Base-by-base conservation (phyloP, 2,329 filamentous ascomycete species). In the Malbranchea cinnamomea region DNA sequence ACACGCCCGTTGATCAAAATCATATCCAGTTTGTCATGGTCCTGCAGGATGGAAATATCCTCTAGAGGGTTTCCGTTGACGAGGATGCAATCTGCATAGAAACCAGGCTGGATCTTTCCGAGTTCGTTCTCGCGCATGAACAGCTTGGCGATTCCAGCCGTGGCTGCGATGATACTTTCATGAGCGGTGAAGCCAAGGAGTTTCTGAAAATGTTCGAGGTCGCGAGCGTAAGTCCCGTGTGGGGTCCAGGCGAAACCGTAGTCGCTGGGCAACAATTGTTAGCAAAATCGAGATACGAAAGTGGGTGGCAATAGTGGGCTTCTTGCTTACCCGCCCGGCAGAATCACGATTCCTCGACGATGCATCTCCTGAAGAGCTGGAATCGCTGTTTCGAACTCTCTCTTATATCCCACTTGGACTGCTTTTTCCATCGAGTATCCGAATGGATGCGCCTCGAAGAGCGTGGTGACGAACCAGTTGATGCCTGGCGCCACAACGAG, bases 231-330 rank as follows among this genome's bases (percentile, higher is more conserved):
- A 0, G 60, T 62, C 5, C 61, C 60, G 24, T 65, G 60, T 0
- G 59, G 60, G 1, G 56, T 57, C 60, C 59, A 64, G 2, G 60
- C 54, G 31, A 64, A 63, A 3, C 60, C 59, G 26, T 62, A 65
- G 36, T 63, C 59, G 12, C 54, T 38, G 17, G 20, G 11, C 13
- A 5, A 9, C 8, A 13, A 5, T 22, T 10, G 15, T n/a, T 12
- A 13, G 29, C 10, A 26, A 13, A 15, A 14, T 30, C 6, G 22
- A 4, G 13, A n/a, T 16, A 16, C 6, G 11, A n/a, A 5, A 15
- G 11, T 17, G 12, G n/a, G n/a, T n/a, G n/a, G n/a, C n/a, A n/a
- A n/a, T n/a, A n/a, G n/a, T n/a, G n/a, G n/a, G n/a, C n/a, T n/a
- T n/a, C n/a, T n/a, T n/a, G 11, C 32, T 19, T 32, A 37, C 36